Conservation (phyloP, 23 red algal species). For the Cyanidioschyzon merolae region DNA sequence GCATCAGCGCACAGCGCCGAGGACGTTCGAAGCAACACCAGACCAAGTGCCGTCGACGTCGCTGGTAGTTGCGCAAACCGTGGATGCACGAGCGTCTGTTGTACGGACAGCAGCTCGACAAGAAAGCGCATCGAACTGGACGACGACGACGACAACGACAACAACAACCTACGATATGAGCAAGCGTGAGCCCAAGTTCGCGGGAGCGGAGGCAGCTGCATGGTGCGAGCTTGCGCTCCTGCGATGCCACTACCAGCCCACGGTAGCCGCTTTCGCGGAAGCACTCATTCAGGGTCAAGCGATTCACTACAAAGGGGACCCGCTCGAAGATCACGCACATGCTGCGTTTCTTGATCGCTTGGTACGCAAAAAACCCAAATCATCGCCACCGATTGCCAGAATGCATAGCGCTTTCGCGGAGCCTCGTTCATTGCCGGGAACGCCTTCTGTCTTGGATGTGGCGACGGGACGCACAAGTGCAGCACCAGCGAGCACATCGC, state of each 20-base stretch:
- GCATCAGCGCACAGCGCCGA: too few relatives aligned
- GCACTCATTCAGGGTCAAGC: conserved; percentile 23
- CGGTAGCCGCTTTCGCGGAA: conserved; percentile 52
- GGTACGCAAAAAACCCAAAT: conserved; percentile 65
- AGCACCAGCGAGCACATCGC: neutral
- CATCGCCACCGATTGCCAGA: neutral
- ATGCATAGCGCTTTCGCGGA: neutral
- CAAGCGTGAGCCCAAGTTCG: conserved; percentile 48
- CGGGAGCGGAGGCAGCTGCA: conserved; percentile 43
- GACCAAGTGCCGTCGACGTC: neutral
- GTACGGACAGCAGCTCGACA: neutral
- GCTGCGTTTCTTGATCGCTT: conserved; percentile 69
- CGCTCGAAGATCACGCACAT: conserved; percentile 55
- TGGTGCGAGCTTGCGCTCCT: conserved; percentile 66
- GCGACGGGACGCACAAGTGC: neutral
- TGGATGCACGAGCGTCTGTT: too few relatives aligned
- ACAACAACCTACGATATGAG: conserved; percentile 30
- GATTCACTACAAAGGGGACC: conserved; percentile 37
- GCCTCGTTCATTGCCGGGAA: neutral
- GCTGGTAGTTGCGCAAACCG: neutral
- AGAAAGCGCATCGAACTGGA: neutral
- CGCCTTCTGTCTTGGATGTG: neutral
- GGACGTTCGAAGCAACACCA: neutral
- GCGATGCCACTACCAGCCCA: conserved; percentile 63
- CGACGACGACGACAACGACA: neutral